These are phyloP conservation scores for Dactylellina cionopaga DNA, from an alignment of 2,329 filamentous ascomycete genomes.

Conservation along the genomic window DNA sequence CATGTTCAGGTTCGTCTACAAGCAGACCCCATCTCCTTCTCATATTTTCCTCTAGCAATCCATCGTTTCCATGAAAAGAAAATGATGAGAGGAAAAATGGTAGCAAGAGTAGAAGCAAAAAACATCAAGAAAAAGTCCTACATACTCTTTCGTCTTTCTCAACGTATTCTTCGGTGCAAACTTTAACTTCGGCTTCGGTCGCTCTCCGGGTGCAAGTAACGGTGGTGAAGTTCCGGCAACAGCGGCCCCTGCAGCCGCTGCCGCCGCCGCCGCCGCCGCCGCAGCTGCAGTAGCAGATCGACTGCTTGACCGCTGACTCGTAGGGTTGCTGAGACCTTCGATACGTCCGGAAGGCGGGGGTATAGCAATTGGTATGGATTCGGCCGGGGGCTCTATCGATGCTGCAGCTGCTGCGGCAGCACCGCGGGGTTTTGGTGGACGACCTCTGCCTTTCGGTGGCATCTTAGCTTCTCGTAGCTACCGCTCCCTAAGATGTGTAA, in stretches of 20 bases:
- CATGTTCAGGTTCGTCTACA: background rate
- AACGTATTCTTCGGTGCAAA: constrained; percentile 56
- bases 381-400: background rate
- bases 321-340: constrained; percentile 52
- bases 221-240: constrained; percentile 8
- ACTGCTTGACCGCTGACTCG: background rate
- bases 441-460: constrained; percentile 36
- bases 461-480: background rate
- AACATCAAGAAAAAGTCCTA: background rate
- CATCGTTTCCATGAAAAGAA: too few relatives aligned
- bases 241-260: constrained; percentile 1
- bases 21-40: background rate
- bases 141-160: constrained; percentile 55
- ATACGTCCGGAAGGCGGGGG: constrained; percentile 55
- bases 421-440: constrained; percentile 8
- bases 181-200: constrained; percentile 52
- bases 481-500: too few relatives aligned
- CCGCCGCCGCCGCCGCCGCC: background rate
- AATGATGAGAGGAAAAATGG: too few relatives aligned
- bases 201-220: constrained; percentile 23
- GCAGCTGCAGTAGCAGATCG: constrained; percentile 11
- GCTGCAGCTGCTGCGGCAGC: constrained; percentile 15
- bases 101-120: background rate
- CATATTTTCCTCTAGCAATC: too few relatives aligned
- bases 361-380: constrained; percentile 52